These are phyloP conservation scores for Lactarius evosmus DNA, from an alignment of 768 basidiomycete genomes.

Conservation along the genomic window DNA sequence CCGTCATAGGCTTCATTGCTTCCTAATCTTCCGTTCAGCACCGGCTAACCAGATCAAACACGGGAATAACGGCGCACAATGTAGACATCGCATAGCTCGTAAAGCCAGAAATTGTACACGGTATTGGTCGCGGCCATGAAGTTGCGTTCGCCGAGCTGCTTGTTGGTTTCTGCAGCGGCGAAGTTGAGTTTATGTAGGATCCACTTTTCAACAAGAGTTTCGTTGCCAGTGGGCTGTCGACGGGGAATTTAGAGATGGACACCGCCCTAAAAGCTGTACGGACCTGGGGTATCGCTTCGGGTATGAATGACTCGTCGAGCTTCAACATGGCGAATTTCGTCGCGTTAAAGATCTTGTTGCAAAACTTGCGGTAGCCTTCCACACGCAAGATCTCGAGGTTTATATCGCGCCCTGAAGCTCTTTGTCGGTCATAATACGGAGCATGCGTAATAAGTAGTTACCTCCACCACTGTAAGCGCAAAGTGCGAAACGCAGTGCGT, in stretches of 20 bases:
- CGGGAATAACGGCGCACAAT: conserved; percentile 55
- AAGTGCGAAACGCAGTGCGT: conserved; percentile 91
- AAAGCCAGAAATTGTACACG: conserved; percentile 93
- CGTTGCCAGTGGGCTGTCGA: conserved; percentile 76
- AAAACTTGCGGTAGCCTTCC: conserved; percentile 98
- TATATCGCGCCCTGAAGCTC: conserved; percentile 79
- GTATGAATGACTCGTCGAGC: conserved; percentile 80
- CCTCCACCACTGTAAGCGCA: conserved; percentile 93
- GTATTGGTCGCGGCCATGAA: conserved; percentile 89
- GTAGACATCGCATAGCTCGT: conserved; percentile 99
- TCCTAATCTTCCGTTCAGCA: conserved; percentile 52
- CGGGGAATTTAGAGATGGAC: conserved; percentile 7
- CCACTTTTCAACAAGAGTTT: conserved; percentile 93
- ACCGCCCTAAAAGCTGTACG: conserved; percentile 20
- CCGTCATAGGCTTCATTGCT: conserved; percentile 98
- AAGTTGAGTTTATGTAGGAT: conserved; percentile 90
- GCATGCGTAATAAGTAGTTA: conserved; percentile 33
- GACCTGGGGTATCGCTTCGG: conserved; percentile 67
- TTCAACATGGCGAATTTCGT: conserved; percentile 99
- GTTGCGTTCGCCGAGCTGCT: conserved; percentile 70
- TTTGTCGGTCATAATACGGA: neutral
- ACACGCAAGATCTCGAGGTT: conserved; percentile 94
- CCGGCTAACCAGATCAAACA: neutral
- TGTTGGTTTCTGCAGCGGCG: conserved; percentile 75
- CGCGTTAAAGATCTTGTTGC: conserved; percentile 99